Conservation (phyloP, 176 grass and related monocot genomes). For the Oryza glumipatula region DNA sequence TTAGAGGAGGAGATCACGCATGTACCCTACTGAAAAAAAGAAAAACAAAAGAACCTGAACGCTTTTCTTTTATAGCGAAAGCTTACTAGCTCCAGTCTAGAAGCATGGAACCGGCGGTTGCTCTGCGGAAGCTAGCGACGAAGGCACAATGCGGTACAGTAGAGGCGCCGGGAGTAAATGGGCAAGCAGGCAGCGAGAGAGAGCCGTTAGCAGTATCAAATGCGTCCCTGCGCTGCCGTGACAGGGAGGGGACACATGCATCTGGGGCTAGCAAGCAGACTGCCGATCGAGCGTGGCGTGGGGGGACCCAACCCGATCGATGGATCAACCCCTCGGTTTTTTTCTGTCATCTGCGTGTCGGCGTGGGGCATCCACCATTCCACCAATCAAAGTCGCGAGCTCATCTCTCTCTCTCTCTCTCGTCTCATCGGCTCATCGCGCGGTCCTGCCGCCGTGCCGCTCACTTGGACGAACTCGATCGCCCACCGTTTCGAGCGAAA, state of each 20-base stretch:
- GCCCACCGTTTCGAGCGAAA: slow-evolving; percentile 20
- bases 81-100: neutral
- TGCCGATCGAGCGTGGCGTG: neutral
- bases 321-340: neutral
- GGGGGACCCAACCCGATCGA: neutral
- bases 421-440: neutral
- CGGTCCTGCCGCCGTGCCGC: neutral
- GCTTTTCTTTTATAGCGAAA: neutral
- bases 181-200: neutral
- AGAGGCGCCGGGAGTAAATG: neutral
- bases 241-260: neutral
- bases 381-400: neutral
- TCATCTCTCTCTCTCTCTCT: neutral
- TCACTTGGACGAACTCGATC: neutral
- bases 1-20: neutral
- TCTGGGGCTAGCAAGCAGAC: neutral
- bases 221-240: neutral
- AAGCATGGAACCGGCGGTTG: neutral
- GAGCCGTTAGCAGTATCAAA: slow-evolving; percentile 11
- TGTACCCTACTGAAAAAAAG: neutral
- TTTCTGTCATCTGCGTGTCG: neutral
- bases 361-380: neutral
- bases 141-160: neutral
- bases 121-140: neutral
- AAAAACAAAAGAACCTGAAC: neutral